Evolutionary conservation across 371 early-diverging fungal species (phyloP).

Genomic region (Sporodiniella umbellata): DNA sequence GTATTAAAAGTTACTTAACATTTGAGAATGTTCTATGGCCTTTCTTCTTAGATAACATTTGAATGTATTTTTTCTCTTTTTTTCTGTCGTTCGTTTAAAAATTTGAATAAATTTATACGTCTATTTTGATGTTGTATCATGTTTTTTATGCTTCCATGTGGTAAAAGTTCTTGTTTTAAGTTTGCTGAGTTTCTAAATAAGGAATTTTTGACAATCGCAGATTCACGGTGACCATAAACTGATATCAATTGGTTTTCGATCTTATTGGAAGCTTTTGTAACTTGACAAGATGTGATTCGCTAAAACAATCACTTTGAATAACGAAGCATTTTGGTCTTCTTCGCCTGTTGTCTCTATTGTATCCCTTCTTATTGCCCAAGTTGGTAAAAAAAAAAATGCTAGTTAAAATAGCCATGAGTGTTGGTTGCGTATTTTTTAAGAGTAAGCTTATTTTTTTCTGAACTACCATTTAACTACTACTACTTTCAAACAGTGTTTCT

Average conservation of each 20-base stretch:
- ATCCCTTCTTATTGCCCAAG: neutral
- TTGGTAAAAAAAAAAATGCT: neutral
- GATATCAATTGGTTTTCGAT: no score
- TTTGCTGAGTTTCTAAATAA: neutral
- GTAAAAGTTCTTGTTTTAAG: neutral
- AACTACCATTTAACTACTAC: neutral
- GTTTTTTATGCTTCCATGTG: neutral
- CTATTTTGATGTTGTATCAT: neutral
- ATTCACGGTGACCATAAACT: neutral
- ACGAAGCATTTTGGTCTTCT: no score
- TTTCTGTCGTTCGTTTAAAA: neutral
- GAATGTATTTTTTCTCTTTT: neutral
- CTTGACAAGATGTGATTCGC: no score
- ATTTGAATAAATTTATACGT: neutral
- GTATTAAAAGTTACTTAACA: slow-evolving; percentile 1
- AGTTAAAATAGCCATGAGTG: neutral
- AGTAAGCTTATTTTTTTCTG: neutral
- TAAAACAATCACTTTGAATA: no score
- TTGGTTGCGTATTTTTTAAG: neutral
- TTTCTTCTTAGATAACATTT: neutral
- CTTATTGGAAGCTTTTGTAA: no score
- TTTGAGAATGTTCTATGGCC: neutral
- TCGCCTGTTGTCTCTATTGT: no score
- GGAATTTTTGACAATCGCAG: neutral
- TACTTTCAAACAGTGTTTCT: neutral